Evolutionary conservation across 306 rosid species (phyloP), one percentile per base, ranked within the genome.

Genomic region (Luffa acutangula): DNA sequence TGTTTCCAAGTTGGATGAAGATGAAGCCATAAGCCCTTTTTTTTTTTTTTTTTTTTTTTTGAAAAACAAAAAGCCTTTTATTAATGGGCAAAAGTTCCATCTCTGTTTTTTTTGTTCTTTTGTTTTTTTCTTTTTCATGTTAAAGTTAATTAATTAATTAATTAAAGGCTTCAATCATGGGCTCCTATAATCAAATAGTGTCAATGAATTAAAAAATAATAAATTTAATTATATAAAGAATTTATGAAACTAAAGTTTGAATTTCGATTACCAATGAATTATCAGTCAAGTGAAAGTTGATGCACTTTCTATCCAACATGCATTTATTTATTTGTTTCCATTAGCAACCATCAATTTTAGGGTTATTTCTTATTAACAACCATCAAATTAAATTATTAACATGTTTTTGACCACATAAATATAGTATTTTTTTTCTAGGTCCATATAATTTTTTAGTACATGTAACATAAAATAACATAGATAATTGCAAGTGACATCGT

Each of bases 231-330:
- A 63, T 5, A 12, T 34, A 63, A 63, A 63, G 13, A 34, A 34
- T 63, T 62, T 62, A 5, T 63, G 9, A 65, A 15, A 65, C 48
- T 65, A 10, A 63, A 41, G 36, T n/a, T 42, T 69, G 18, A 69
- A 69, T 69, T 67, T 18, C 3, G 1, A 4, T 41, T 69, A 10
- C 43, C 75, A 42, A 69, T 20, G 4, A 69, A 69, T 69, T 69
- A 21, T n/a, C 0, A 69, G 75, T 69, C 75, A 69, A 69, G 53
- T 69, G 75, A 69, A 69, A 69, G 75, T 69, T 69, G 75, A 42
- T 69, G 75, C 75, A 69, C 75, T 69, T 69, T 69, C 52, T n/a
- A 41, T 69, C 9, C 75, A 69, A 69, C 53, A 42, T 69, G 75
- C 4, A 9, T 20, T 9, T 69, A 41, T 69, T 69, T 20, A 18